Evolutionary conservation across 1,139 yeast species (phyloP).

Genomic region (Yamadazyma jaroonii): DNA sequence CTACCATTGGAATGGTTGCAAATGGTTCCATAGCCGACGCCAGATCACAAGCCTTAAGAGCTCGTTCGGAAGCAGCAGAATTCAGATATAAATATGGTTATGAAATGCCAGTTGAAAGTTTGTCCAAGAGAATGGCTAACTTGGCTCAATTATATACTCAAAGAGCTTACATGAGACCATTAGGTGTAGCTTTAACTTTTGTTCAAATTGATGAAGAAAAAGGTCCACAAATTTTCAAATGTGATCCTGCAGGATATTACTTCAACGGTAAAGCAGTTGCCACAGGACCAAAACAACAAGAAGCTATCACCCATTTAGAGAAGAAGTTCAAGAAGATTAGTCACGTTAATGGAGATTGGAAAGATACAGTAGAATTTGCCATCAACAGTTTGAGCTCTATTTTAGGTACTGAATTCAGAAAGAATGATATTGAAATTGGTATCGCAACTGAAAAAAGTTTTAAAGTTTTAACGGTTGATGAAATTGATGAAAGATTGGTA

Average conservation of each 20-base stretch:
- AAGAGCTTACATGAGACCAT: conserved; percentile 98
- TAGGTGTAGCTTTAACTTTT: conserved; percentile 90
- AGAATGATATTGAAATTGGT: conserved; percentile 90
- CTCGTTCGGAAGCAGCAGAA: conserved; percentile 92
- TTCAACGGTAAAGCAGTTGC: conserved; percentile 91
- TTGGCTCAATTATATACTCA: conserved; percentile 93
- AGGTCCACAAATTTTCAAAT: conserved; percentile 90
- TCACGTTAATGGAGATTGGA: conserved; percentile 80
- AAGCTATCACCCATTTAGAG: conserved; percentile 86
- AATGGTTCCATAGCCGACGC: conserved; percentile 98
- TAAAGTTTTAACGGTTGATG: conserved; percentile 71
- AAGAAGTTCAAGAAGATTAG: conserved; percentile 84
- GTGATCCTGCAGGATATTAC: conserved; percentile 97
- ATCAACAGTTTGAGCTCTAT: conserved; percentile 82
- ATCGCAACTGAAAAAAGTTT: conserved; percentile 75
- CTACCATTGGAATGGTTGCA: conserved; percentile 83
- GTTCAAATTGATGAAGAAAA: conserved; percentile 77
- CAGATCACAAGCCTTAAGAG: conserved; percentile 83
- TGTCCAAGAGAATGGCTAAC: conserved; percentile 95
- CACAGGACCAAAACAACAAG: conserved; percentile 97
- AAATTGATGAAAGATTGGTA: conserved; percentile 89
- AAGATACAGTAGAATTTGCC: conserved; percentile 83
- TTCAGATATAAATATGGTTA: conserved; percentile 92
- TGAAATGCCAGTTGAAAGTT: conserved; percentile 93
- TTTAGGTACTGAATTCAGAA: conserved; percentile 88